phyloP scores from a whole-genome alignment of 345 rosid genomes.

The Brassica nigra region DNA sequence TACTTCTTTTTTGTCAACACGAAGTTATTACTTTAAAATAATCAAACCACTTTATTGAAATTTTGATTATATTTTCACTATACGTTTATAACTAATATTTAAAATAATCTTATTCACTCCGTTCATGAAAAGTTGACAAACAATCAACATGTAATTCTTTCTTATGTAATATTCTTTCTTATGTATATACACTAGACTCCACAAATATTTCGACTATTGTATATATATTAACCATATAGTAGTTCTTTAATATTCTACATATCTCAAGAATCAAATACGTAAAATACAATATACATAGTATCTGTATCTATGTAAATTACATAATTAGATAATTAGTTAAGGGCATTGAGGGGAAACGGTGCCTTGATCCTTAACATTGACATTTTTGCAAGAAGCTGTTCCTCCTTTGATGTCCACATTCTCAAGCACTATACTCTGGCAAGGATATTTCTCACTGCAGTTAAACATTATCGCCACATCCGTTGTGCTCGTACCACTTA shows the following conservation, averaged over 20 bases:
- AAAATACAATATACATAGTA: not conserved
- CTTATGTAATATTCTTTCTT: too few relatives aligned
- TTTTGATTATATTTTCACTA: too few relatives aligned
- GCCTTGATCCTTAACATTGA: constrained; percentile 43
- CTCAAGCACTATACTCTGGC: constrained; percentile 60
- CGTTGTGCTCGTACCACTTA: constrained; percentile 71
- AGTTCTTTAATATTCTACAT: not conserved
- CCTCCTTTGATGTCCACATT: constrained; percentile 47
- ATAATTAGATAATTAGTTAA: constrained; percentile 3
- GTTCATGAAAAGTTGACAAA: constrained; percentile 16
- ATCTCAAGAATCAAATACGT: not conserved
- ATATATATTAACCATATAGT: not conserved
- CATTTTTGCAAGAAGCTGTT: constrained; percentile 63
- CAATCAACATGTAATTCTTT: not conserved
- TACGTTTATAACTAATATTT: too few relatives aligned
- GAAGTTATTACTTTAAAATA: too few relatives aligned
- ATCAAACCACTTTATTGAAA: too few relatives aligned
- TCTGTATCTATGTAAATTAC: not conserved
- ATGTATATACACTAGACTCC: not conserved
- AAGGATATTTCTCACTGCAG: constrained; percentile 66
- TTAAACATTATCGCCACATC: constrained; percentile 62
- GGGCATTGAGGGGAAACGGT: constrained; percentile 60
- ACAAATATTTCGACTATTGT: constrained; percentile 14
- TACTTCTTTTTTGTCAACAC: too few relatives aligned
- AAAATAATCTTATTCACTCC: not conserved